A percentile compares a stretch with the other conserved stretches of the same genome.
Evolutionary conservation across 2,329 filamentous ascomycete species (phyloP).

Genomic region (Cladosporium sp.): DNA sequence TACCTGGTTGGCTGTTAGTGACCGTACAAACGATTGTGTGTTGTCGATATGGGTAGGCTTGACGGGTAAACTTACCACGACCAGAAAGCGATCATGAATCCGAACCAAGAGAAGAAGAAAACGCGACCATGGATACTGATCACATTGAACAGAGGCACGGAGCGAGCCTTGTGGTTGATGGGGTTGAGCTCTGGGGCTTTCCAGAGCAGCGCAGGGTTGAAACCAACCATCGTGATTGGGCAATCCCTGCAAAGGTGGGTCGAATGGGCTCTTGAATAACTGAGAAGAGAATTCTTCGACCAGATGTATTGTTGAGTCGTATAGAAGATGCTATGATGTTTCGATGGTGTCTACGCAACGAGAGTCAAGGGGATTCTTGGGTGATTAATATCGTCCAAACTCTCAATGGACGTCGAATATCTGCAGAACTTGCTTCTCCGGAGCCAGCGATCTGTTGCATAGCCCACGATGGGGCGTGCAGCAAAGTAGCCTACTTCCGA

Average conservation of each 20-base stretch:
- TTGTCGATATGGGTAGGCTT: not conserved
- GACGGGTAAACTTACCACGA: conserved; percentile 59
- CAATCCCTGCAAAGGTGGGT: not conserved
- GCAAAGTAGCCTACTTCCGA: conserved; percentile 8
- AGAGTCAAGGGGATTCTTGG: not conserved
- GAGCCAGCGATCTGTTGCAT: conserved; percentile 3
- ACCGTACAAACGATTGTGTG: not conserved
- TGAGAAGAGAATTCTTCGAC: not conserved
- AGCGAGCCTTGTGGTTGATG: conserved; percentile 77
- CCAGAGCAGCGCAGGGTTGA: conserved; percentile 38
- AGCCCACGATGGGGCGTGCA: conserved; percentile 1
- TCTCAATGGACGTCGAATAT: conserved; percentile 3
- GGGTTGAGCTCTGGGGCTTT: conserved; percentile 74
- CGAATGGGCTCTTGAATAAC: not conserved
- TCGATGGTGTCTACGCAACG: not conserved
- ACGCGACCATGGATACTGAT: conserved; percentile 79
- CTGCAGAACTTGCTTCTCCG: conserved; percentile 15
- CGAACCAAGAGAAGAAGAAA: conserved; percentile 87
- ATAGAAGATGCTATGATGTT: not conserved
- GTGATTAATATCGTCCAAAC: conserved; percentile 3
- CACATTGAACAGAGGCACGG: conserved; percentile 76
- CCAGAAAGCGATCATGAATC: conserved; percentile 85
- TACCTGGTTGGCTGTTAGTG: conserved; percentile 57
- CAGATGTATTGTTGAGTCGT: not conserved
- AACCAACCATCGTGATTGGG: conserved; percentile 15